Base-by-base conservation (phyloP, 768 basidiomycete species). In the Kwoniella europaea region DNA sequence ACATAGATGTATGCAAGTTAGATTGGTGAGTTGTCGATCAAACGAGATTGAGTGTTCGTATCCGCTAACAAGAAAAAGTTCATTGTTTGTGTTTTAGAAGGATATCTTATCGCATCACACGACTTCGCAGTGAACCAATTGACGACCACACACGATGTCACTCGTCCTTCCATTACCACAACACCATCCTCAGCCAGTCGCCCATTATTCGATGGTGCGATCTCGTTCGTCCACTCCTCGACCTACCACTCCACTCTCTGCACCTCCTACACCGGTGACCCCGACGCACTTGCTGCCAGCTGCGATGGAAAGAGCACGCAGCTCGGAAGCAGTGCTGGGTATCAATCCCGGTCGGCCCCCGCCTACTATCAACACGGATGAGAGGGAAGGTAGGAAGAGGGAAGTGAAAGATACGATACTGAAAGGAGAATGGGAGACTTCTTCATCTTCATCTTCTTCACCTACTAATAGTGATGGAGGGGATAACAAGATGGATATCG, bases 231-330 rank as follows among this genome's bases (percentile, higher is more conserved):
- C 74, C 73, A 53, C 74, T 56, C 54, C 71, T 24, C 59, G 62
- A 35, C 63, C 71, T 46, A 56, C 65, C 18, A 55, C 63, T 13
- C 75, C 80, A 2, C 67, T 81, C 24, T 81, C 80, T 4, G 80
- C 80, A 2, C 80, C 80, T 12, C 62, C 74, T 9, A 81, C 80
- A 12, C 80, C 80, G 1, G 76, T 81, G 29, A 79, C 71, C 4
- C 54, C 74, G 0, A 81, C 78, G 2, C 76, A 79, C 60, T 63
- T 74, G 13, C 41, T 76, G 12, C 72, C 71, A 5, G 68, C 64
- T 15, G 71, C 63, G 13, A 79, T 81, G 80, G 80, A 79, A 61
- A 29, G 80, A 65, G 77, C 78, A 29, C 68, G 73, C 4, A 76
- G 74, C 7, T 76, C 76, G 13, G 80, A 81, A 62, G 71, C 79